Evolutionary conservation across 176 grass and related monocot species (phyloP).

Genomic region (Oryza meridionalis): DNA sequence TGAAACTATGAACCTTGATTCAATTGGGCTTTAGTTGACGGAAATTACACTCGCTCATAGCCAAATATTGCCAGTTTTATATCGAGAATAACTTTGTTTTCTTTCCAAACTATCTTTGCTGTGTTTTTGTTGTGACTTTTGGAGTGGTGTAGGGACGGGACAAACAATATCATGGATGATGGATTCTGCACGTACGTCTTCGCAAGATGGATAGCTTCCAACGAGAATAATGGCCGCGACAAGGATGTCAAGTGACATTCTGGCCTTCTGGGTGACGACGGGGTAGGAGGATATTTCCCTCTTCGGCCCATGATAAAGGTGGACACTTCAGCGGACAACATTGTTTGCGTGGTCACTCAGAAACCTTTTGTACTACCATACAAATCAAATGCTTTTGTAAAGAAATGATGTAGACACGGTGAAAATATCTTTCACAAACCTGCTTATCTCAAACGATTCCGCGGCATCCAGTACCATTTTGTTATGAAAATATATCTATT

Average conservation of each 20-base stretch:
- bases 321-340: not conserved
- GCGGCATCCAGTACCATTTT: too few species aligned
- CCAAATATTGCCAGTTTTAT: too few species aligned
- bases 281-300: constrained; percentile 11
- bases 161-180: not conserved
- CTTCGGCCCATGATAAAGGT: not conserved
- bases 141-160: not conserved
- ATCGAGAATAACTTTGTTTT: too few species aligned
- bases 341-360: not conserved
- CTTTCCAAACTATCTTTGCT: too few species aligned
- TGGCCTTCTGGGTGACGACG: not conserved
- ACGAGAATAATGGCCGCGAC: not conserved
- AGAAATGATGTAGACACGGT: constrained; percentile 4
- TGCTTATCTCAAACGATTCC: not conserved
- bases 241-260: not conserved
- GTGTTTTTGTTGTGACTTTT: too few species aligned
- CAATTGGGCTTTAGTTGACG: too few species aligned
- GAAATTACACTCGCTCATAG: too few species aligned
- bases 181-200: not conserved
- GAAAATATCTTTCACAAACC: not conserved
- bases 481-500: too few species aligned
- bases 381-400: not conserved
- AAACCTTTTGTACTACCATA: not conserved
- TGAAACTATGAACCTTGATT: too few species aligned
- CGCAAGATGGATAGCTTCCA: not conserved